Base-by-base conservation (phyloP, 176 grass and related monocot genomes). In the Avena sativa region DNA sequence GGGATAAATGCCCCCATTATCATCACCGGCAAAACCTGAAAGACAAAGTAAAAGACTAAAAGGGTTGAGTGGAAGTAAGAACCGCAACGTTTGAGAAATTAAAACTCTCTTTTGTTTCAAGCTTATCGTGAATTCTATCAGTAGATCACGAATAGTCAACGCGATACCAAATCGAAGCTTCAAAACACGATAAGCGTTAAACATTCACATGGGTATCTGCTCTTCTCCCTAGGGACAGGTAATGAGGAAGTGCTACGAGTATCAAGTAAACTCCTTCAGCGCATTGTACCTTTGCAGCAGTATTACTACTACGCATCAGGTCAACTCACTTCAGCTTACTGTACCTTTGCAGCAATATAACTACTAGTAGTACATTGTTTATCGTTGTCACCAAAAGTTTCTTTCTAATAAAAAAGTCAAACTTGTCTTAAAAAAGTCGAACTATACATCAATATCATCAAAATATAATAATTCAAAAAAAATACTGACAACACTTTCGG, bases 1-100 rank as follows among this genome's bases (percentile, higher is more conserved):
- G 96, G 96, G 86, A 98, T 98, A 40, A 98, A 98, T 34, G 96
- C 88, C 1, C 96, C 96, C 93, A 95, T 98, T 74, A 98, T 36
- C 96, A 98, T 98, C 75, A 98, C 96, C 0, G 96, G 96, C 38
- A 95, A 72, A 63, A 98, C 92, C 93, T 95, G 79, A 55, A 87
- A 50, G 6, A 20, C 40, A 30, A 78, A 4, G 26, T 34, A 34
- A 34, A 32, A 32, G 32, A 32, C 8, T 61, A 1, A 58, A 64
- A 63, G 36, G 48, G 13, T 52, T 61, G n/a, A 43, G 25, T 16
- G 0, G 25, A 64, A 36, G 12, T 44, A 78, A 74, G 55, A 26
- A 50, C 26, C 11, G 28, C 28, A 71, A 20, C 19, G n/a, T 4
- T 12, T 20, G 46, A 58, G 28, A 2, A 34, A n/a, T 16, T 51